phyloP scores from a whole-genome alignment of 805 yeast genomes.

The Nakazawaea populi region DNA sequence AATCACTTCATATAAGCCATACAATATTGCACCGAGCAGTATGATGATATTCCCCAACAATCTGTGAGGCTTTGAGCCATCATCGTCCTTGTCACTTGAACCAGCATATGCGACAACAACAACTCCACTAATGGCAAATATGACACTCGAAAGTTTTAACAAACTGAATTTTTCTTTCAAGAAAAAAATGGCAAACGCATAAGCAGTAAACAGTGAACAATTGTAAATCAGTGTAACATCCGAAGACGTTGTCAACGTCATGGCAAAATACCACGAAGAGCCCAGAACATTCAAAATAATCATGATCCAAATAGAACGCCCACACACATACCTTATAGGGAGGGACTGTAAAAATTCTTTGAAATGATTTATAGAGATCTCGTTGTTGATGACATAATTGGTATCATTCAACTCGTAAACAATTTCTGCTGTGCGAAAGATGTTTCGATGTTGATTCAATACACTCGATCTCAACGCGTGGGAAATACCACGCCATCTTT shows the following conservation, averaged over 20 bases:
- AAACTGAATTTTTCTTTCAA: constrained; percentile 60
- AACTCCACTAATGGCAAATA: constrained; percentile 70
- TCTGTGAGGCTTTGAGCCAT: constrained; percentile 40
- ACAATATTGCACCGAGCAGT: constrained; percentile 65
- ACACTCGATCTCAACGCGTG: constrained; percentile 29
- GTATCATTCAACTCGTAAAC: constrained; percentile 21
- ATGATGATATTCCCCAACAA: constrained; percentile 67
- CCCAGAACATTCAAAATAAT: constrained; percentile 70
- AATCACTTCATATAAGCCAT: constrained; percentile 79
- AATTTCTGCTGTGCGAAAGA: constrained; percentile 30
- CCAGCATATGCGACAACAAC: constrained; percentile 72
- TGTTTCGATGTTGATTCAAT: constrained; percentile 36
- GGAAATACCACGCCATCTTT: constrained; percentile 26
- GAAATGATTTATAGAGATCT: constrained; percentile 23
- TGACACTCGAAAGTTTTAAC: constrained; percentile 61
- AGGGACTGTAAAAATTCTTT: constrained; percentile 34
- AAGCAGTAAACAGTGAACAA: constrained; percentile 85
- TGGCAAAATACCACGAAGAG: constrained; percentile 79
- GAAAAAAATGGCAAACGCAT: constrained; percentile 74
- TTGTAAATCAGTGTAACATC: constrained; percentile 90
- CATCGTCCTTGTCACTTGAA: constrained; percentile 15
- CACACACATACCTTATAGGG: constrained; percentile 42
- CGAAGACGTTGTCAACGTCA: constrained; percentile 72
- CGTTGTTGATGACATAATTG: constrained; percentile 25
- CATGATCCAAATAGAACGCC: constrained; percentile 39